Evolutionary conservation across 306 rosid genomes (phyloP).

Genomic region (Quercus suber): DNA sequence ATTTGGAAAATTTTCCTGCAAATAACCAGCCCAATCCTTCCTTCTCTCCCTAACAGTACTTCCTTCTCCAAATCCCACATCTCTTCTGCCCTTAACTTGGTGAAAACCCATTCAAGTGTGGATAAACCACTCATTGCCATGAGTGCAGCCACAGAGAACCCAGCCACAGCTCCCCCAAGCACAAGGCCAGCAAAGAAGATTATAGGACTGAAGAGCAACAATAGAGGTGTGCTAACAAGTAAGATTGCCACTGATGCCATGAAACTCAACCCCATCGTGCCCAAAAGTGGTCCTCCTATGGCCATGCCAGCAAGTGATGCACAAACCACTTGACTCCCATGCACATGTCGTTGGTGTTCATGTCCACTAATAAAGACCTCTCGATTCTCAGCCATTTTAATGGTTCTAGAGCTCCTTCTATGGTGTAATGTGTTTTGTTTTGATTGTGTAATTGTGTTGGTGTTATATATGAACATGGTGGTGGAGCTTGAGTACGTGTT

Average conservation of each 20-base stretch:
- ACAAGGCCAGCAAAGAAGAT: constrained; percentile 8
- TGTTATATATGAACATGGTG: neutral
- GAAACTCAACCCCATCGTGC: constrained; percentile 28
- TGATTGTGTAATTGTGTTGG: neutral
- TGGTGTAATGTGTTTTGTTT: neutral
- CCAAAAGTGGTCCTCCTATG: constrained; percentile 25
- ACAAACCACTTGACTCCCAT: neutral
- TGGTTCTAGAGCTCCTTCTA: neutral
- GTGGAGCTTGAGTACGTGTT: neutral
- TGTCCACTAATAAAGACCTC: neutral
- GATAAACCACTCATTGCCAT: too few species aligned
- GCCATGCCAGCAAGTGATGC: constrained; percentile 1
- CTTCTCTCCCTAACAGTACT: neutral
- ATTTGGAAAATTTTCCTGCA: neutral
- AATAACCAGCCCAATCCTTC: constrained; percentile 1
- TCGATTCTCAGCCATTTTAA: neutral
- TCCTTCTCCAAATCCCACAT: neutral
- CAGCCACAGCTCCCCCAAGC: neutral
- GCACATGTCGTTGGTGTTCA: neutral
- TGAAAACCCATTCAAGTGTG: too few species aligned
- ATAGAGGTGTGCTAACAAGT: constrained; percentile 20
- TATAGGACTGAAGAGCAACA: constrained; percentile 23
- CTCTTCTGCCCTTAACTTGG: too few species aligned
- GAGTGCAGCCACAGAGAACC: neutral
- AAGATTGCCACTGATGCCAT: constrained; percentile 22